Evolutionary conservation across 225 moss, liverwort and hornwort genomes (phyloP).

Genomic region (Physcomitrium patens): DNA sequence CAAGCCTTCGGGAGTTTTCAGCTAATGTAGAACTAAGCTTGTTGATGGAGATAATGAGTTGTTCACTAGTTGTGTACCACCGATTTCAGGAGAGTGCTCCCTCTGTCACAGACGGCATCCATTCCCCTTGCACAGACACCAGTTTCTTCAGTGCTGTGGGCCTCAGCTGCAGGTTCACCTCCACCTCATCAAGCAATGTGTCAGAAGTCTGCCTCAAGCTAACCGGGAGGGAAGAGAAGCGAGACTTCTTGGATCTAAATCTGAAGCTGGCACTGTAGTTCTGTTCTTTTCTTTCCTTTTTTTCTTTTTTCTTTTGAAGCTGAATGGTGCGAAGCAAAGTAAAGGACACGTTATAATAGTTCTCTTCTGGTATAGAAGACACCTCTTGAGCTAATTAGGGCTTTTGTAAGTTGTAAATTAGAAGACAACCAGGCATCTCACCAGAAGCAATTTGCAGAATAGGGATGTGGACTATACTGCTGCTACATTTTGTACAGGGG

Average conservation of each 20-base stretch:
- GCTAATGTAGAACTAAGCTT: too few relatives aligned
- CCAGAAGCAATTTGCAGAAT: too few relatives aligned
- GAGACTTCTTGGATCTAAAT: slow-evolving; percentile 41
- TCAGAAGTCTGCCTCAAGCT: slow-evolving; percentile 32
- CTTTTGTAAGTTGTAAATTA: slow-evolving; percentile 22
- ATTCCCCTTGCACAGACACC: slow-evolving; percentile 10
- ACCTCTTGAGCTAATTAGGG: not conserved
- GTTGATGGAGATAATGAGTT: not conserved
- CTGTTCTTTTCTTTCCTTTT: not conserved
- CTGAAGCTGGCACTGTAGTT: slow-evolving; percentile 44
- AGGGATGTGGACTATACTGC: too few relatives aligned
- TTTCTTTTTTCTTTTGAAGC: not conserved
- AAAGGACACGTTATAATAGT: too few relatives aligned
- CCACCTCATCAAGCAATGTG: slow-evolving; percentile 28
- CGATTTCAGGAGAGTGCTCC: not conserved
- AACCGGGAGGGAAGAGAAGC: slow-evolving; percentile 18
- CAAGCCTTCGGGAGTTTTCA: too few relatives aligned
- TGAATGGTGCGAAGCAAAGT: not conserved
- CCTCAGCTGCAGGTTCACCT: slow-evolving; percentile 28
- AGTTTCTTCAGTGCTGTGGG: slow-evolving; percentile 10
- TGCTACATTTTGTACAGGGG: too few relatives aligned
- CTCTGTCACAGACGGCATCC: slow-evolving; percentile 17
- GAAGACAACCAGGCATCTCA: not conserved
- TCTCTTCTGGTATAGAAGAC: too few relatives aligned
- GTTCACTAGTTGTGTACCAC: not conserved